Conservation (phyloP, 2,329 filamentous ascomycete species). For the Paracorniculantispora psalliotae region DNA sequence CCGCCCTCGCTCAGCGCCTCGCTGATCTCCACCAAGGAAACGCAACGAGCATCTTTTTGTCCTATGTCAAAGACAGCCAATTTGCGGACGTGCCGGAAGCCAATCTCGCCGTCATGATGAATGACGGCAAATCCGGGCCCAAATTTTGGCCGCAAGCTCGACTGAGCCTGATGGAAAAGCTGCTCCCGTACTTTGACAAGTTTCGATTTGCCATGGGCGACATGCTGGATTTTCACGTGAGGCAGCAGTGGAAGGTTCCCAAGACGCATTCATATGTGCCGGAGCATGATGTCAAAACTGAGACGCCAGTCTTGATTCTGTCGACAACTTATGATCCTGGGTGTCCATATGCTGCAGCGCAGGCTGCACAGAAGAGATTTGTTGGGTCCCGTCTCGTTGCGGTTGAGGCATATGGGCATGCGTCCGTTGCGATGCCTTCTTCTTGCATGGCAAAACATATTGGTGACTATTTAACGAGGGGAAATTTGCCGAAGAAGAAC, state of each 20-base stretch:
- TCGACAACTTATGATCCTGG: conserved; percentile 41
- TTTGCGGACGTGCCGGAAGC: conserved; percentile 22
- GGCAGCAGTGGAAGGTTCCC: conserved; percentile 27
- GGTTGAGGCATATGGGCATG: conserved; percentile 39
- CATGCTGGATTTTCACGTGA: conserved; percentile 27
- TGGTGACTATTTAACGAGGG: conserved; percentile 32
- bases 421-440: conserved; percentile 33
- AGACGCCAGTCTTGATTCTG: conserved; percentile 27
- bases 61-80: conserved; percentile 24
- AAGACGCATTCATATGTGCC: conserved; percentile 26
- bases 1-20: conserved; percentile 30
- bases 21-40: conserved; percentile 34
- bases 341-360: conserved; percentile 40
- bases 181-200: conserved; percentile 29
- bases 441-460: conserved; percentile 31
- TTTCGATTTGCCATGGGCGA: conserved; percentile 26
- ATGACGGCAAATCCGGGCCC: conserved; percentile 23
- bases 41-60: conserved; percentile 32
- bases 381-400: conserved; percentile 34
- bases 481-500: conserved; percentile 31
- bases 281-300: conserved; percentile 27
- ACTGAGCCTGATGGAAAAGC: conserved; percentile 27
- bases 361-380: conserved; percentile 30
- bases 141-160: conserved; percentile 29
- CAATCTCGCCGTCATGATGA: conserved; percentile 21